Conservation (phyloP, 257 asterid species). For the Anisodus tanguticus region DNA sequence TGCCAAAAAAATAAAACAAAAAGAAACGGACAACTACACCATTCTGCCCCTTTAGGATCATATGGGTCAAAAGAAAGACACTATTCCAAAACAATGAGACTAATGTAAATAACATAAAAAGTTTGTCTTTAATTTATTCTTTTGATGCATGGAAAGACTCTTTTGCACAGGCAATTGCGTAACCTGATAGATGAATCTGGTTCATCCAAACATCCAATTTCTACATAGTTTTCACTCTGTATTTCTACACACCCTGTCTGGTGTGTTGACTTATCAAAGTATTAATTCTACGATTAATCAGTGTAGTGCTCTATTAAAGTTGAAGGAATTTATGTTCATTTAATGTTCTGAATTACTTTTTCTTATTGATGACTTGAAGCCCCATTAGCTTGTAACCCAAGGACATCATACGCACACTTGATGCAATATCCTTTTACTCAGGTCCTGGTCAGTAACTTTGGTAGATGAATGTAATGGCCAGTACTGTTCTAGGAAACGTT, state of each 20-base stretch:
- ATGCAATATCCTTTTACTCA: conserved; percentile 26
- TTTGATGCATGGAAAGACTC: not conserved
- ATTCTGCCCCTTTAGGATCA: not conserved
- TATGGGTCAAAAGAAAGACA: conserved; percentile 7
- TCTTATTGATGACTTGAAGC: conserved; percentile 35
- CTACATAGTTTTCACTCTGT: not conserved
- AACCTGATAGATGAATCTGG: not conserved
- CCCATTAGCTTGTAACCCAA: conserved; percentile 29
- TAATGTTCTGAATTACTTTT: not conserved
- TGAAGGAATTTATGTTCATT: not conserved
- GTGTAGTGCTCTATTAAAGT: not conserved
- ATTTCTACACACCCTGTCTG: not conserved
- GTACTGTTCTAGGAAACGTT: not conserved
- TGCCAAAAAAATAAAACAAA: not conserved
- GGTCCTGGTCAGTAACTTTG: conserved; percentile 39
- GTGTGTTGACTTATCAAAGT: not conserved
- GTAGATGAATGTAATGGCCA: not conserved
- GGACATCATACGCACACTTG: conserved; percentile 14
- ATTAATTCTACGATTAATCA: conserved; percentile 7
- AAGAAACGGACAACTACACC: not conserved
- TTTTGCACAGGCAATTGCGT: not conserved
- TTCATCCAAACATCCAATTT: not conserved
- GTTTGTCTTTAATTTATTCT: not conserved
- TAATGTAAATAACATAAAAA: not conserved
- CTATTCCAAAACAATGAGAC: not conserved